Evolutionary conservation across 2,329 filamentous ascomycete genomes (phyloP).

Genomic region (Talaromyces verruculosus): DNA sequence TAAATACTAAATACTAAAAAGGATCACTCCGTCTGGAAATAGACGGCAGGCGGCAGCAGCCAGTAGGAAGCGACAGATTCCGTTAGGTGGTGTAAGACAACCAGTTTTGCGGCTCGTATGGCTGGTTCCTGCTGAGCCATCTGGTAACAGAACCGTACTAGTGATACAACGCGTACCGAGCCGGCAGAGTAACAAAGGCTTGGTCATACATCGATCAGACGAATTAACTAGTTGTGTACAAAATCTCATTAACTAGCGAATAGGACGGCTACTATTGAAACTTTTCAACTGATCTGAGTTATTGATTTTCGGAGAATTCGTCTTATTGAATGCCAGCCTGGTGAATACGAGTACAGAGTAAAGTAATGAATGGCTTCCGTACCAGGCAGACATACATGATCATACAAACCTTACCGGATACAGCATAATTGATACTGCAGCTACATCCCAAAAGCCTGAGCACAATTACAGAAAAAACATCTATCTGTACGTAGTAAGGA

Average conservation of each 20-base stretch:
- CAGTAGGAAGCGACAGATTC: slow-evolving; percentile 4
- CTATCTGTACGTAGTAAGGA: slow-evolving; percentile 5
- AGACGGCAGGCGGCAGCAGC: slow-evolving; percentile 14
- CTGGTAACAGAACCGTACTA: not conserved
- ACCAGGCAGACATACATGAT: not conserved
- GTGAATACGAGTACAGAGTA: not conserved
- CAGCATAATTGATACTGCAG: not conserved
- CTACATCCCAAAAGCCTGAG: slow-evolving; percentile 1
- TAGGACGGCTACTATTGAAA: not conserved
- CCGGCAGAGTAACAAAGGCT: slow-evolving; percentile 1
- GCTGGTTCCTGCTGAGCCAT: slow-evolving; percentile 12
- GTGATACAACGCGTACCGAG: slow-evolving; percentile 12
- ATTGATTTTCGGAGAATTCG: not conserved
- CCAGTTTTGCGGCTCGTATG: slow-evolving; percentile 19
- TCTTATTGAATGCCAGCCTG: not conserved
- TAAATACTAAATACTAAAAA: not conserved
- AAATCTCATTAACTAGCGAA: not conserved
- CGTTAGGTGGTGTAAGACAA: slow-evolving; percentile 11
- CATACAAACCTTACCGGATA: not conserved
- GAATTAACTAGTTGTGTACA: not conserved
- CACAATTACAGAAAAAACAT: slow-evolving; percentile 1
- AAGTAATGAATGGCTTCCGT: not conserved
- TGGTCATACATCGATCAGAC: not conserved
- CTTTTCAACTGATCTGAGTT: not conserved
- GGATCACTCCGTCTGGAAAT: slow-evolving; percentile 4